Evolutionary conservation across 176 grass and related monocot species (phyloP).

Genomic region (Cenchrus fungigraminus): DNA sequence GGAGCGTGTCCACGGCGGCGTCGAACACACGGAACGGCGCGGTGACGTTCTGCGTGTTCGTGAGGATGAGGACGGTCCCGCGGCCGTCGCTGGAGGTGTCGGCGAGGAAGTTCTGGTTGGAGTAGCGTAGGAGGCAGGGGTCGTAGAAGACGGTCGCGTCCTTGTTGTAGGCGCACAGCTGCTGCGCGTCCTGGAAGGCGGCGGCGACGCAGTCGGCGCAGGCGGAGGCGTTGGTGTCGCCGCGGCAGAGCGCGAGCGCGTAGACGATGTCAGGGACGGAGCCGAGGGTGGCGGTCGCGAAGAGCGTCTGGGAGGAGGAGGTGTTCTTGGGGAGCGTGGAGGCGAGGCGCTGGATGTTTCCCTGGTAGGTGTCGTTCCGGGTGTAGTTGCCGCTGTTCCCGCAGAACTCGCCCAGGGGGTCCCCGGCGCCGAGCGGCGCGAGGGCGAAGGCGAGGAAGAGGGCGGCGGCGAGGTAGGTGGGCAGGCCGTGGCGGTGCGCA

Average conservation of each 20-base stretch:
- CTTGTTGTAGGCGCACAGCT: constrained; percentile 32
- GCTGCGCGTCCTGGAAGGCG: constrained; percentile 31
- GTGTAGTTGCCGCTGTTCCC: constrained; percentile 37
- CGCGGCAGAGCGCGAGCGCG: constrained; percentile 50
- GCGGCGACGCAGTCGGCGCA: constrained; percentile 27
- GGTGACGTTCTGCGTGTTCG: constrained; percentile 26
- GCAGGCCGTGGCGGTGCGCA: neutral
- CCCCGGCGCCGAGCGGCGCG: neutral
- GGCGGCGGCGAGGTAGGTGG: neutral
- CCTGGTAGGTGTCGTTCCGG: constrained; percentile 22
- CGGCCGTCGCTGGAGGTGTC: neutral
- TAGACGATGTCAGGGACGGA: constrained; percentile 24
- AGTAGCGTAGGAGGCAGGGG: constrained; percentile 60
- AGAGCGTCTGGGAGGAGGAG: constrained; percentile 24
- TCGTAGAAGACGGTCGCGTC: constrained; percentile 48
- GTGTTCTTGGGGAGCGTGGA: constrained; percentile 31
- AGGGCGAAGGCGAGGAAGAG: constrained; percentile 6
- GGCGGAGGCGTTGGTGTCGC: constrained; percentile 26
- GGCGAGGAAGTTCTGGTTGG: constrained; percentile 55
- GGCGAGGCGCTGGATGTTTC: constrained; percentile 35
- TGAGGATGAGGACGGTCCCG: rapidly evolving
- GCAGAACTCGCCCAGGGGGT: neutral
- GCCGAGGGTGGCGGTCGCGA: neutral
- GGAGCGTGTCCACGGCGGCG: neutral
- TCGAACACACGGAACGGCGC: constrained; percentile 19